Evolutionary conservation across 2,329 filamentous ascomycete genomes (phyloP), one percentile per base, ranked within the genome.

Genomic region (Apiospora arundinis): DNA sequence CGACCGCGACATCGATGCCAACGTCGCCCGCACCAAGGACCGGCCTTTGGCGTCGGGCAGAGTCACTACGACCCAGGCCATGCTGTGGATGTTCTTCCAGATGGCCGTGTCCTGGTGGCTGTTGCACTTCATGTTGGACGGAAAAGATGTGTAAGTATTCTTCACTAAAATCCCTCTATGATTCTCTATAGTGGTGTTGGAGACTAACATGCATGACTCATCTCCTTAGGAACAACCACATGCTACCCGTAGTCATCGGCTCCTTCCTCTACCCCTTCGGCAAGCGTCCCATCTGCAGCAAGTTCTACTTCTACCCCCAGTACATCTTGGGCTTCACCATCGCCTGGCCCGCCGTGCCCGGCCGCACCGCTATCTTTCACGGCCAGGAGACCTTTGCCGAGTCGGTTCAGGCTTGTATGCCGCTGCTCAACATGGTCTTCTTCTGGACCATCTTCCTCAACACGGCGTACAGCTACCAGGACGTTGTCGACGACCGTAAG

Each of bases 1-100:
- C 7, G 78, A 79, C 65, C 77, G 75, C 2, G 74, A 78, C 45
- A 77, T 79, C 40, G 78, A 79, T 46, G 72, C 72, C 28, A 74
- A 78, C 9, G 77, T 78, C 12, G 74, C 74, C 3, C 74, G 78
- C n/a, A 79, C 77, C 21, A 79, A 79, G 69, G 66, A 77, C 32
- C 76, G 78, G 1, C 78, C 78, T 0, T 60, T 79, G 21, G 77
- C 78, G 1, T 68, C 73, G 1, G 77, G 77, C 12, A 71, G 67
- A 40, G 72, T 79, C 14, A 75, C 74, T 11, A 76, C 75, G 16
- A 49, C 71, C 0, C 70, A 78, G 52, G 78, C 77, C 23, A 74
- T 75, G 69, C 28, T 65, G 28, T 67, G 65, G 65, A 67, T 68
- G 44, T 44, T 32, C 2, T 23, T 48, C 40, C 66, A 68, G 66